These are phyloP conservation scores for Pseudopithomyces chartarum DNA, from an alignment of 2,329 filamentous ascomycete species.

Conservation along the genomic window DNA sequence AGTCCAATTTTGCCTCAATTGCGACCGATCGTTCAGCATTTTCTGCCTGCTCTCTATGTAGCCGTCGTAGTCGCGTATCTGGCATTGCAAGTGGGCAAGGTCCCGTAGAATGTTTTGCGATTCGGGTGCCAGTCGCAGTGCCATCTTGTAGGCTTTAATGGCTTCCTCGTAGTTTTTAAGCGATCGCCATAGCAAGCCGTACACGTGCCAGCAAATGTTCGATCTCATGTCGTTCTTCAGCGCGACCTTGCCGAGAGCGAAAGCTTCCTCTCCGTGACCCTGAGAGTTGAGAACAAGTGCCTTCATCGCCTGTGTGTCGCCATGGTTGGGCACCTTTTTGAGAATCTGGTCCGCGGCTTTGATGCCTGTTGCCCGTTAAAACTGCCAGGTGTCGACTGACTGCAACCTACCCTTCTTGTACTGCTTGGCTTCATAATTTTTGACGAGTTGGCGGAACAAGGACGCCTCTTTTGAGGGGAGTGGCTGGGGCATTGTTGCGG, in stretches of 20 bases:
- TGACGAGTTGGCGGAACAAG: conserved; percentile 93
- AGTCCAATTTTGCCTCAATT: conserved; percentile 92
- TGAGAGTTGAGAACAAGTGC: conserved; percentile 93
- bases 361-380: conserved; percentile 63
- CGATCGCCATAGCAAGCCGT: conserved; percentile 88
- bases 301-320: conserved; percentile 99
- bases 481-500: conserved; percentile 68
- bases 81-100: conserved; percentile 87
- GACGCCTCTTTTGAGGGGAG: conserved; percentile 87
- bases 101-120: conserved; percentile 93
- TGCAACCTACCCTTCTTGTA: conserved; percentile 76
- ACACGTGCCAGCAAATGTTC: conserved; percentile 99
- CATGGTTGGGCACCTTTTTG: conserved; percentile 92
- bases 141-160: conserved; percentile 98
- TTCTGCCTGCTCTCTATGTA: conserved; percentile 87
- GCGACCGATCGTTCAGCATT: conserved; percentile 85
- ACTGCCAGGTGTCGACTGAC: conserved; percentile 11
- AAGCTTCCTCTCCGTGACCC: conserved; percentile 92
- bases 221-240: conserved; percentile 98
- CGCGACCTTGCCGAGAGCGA: conserved; percentile 88
- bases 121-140: conserved; percentile 89
- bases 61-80: conserved; percentile 94
- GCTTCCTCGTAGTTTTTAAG: conserved; percentile 99
- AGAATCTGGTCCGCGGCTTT: conserved; percentile 97
- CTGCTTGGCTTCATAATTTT: conserved; percentile 97